Evolutionary conservation across 139 green algal species (phyloP), one percentile per base, ranked within the genome.

Genomic region (Picochlorum sp.): DNA sequence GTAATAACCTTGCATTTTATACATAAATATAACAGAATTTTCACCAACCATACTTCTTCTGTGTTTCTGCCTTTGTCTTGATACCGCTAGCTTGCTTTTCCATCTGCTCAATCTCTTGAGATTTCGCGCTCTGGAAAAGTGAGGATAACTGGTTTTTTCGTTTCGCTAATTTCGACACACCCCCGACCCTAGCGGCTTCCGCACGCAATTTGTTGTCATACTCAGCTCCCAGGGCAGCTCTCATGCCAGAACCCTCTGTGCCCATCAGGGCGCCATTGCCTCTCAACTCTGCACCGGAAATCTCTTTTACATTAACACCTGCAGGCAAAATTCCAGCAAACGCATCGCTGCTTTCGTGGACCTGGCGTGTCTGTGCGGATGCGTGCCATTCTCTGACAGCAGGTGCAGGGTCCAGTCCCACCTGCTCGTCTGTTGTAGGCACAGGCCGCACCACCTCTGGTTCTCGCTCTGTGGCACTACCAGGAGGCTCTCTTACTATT

Each of bases 91-190:
- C n/a, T 18, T 28, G 20, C 21, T 56, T 56, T 72, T 90, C 84
- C 60, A 90, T 16, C 14, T 82, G 41, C 65, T 94, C 84, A 26
- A 92, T 64, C 74, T 94, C 87, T 64, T 78, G 66, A 50, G 46
- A 14, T 47, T 77, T 77, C 16, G 64, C 68, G 1, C 56, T 20
- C n/a, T 76, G 70, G 62, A 83, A 89, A 37, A 92, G 64, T 8
- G 81, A 85, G 34, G 67, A 70, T 44, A 92, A 87, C 74, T 92
- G 86, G 73, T 92, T 85, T 80, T 87, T 89, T 46, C 72, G 72
- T 49, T 77, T 76, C 0, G 85, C 77, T 37, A 84, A 57, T 72
- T 82, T 86, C 46, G 11, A 15, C 26, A 32, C 14, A n/a, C 26
- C 69, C 70, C 61, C 69, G 18, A 64, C 67, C 57, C 59, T 62